These are phyloP conservation scores for Pleoardoris graminearum DNA, from an alignment of 2,329 filamentous ascomycete species.

Conservation along the genomic window DNA sequence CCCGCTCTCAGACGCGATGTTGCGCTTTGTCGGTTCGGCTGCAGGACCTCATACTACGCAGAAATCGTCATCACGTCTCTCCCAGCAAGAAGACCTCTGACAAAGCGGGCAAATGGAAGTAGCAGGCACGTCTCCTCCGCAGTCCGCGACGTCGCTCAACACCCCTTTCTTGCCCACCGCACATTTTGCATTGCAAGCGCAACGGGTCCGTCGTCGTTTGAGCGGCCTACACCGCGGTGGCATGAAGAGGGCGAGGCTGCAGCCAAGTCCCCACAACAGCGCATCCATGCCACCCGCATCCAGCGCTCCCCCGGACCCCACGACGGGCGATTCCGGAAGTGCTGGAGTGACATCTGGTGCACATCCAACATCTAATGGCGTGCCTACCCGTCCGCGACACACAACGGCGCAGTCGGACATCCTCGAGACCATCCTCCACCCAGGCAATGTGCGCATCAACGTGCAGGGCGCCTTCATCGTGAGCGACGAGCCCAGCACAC, in stretches of 20 bases:
- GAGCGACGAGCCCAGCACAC: slow-evolving; percentile 66
- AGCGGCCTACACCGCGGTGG: slow-evolving; percentile 20
- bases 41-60: slow-evolving; percentile 45
- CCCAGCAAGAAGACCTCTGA: slow-evolving; percentile 30
- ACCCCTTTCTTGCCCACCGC: slow-evolving; percentile 20
- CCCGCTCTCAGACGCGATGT: slow-evolving; percentile 1
- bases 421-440: slow-evolving; percentile 59
- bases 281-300: slow-evolving; percentile 39
- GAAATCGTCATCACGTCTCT: slow-evolving; percentile 43
- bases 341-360: neutral
- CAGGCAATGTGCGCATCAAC: slow-evolving; percentile 84
- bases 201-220: slow-evolving; percentile 26
- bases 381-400: slow-evolving; percentile 30
- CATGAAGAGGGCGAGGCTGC: slow-evolving; percentile 41
- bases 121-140: slow-evolving; percentile 25
- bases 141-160: slow-evolving; percentile 25
- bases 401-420: slow-evolving; percentile 47
- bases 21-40: slow-evolving; percentile 16
- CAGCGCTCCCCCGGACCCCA: slow-evolving; percentile 28
- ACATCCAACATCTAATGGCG: slow-evolving; percentile 15
- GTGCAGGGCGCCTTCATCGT: slow-evolving; percentile 96
- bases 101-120: slow-evolving; percentile 45
- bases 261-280: slow-evolving; percentile 38
- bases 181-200: slow-evolving; percentile 20
- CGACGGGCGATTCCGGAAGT: slow-evolving; percentile 37